These are phyloP conservation scores for Lepidopterella palustris DNA, from an alignment of 495 filamentous ascomycete species.

Conservation along the genomic window DNA sequence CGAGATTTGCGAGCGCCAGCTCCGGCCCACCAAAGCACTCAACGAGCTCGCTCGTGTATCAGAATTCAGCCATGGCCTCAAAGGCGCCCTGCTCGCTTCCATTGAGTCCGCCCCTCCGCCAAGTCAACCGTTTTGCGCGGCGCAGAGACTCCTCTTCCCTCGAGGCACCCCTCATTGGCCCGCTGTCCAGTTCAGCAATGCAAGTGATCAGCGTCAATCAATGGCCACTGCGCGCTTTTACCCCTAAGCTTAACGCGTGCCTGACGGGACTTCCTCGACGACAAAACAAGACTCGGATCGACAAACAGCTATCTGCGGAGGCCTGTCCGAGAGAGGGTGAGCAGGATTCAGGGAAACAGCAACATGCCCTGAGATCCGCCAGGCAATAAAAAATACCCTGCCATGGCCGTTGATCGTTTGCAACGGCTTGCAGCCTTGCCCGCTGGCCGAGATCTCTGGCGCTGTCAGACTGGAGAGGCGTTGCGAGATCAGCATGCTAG, in stretches of 20 bases:
- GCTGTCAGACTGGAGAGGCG: background rate
- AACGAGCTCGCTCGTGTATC: background rate
- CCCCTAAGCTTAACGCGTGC: slow-evolving; percentile 1
- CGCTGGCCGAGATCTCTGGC: background rate
- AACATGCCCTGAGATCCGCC: background rate
- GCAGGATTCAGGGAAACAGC: background rate
- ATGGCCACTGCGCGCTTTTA: background rate
- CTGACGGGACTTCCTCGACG: background rate
- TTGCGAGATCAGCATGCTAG: background rate
- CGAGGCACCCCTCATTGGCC: slow-evolving; percentile 10
- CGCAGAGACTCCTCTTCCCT: slow-evolving; percentile 18
- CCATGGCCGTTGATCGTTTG: background rate
- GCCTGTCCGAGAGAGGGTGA: background rate
- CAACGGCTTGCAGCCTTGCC: background rate
- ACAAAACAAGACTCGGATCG: background rate
- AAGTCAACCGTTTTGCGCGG: slow-evolving; percentile 22
- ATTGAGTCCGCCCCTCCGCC: slow-evolving; percentile 21
- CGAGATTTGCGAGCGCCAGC: background rate
- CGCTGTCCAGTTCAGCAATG: background rate
- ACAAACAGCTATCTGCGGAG: background rate
- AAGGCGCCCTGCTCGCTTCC: slow-evolving; percentile 8
- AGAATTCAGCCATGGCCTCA: background rate
- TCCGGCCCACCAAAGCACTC: background rate
- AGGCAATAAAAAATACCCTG: background rate
- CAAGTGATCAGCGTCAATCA: slow-evolving; percentile 6